Conservation (phyloP, 768 basidiomycete species). For the Russula griseocarnosa region DNA sequence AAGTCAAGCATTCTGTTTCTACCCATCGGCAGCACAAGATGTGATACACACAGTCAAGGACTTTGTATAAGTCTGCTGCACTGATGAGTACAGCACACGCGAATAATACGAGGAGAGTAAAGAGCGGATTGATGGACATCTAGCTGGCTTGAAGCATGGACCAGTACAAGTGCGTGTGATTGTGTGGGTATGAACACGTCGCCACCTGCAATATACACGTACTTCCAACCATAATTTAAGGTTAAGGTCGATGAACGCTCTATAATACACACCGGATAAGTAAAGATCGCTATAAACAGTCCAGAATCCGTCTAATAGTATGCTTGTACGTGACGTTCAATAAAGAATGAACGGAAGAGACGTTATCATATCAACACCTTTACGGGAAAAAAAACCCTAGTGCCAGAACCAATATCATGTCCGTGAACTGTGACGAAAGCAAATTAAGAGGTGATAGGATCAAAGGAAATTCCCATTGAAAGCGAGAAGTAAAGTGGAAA, state of each 20-base stretch:
- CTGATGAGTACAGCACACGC: conserved; percentile 36
- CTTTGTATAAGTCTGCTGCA: conserved; percentile 78
- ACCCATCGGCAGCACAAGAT: conserved; percentile 35
- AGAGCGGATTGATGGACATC: conserved; percentile 32
- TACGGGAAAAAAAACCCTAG: background rate
- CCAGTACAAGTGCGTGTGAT: background rate
- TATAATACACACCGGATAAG: background rate
- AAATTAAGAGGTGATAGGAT: conserved; percentile 12
- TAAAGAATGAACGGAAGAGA: background rate
- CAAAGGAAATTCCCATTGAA: conserved; percentile 6
- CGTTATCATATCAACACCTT: background rate
- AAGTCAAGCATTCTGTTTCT: conserved; percentile 26
- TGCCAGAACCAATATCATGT: background rate
- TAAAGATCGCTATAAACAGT: background rate
- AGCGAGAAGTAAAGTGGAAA: conserved; percentile 6
- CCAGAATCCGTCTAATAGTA: conserved; percentile 10
- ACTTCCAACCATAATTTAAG: conserved; percentile 5
- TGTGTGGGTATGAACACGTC: conserved; percentile 10
- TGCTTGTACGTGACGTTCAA: conserved; percentile 12
- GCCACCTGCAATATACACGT: conserved; percentile 10
- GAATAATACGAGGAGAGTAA: conserved; percentile 35
- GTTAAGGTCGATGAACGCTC: conserved; percentile 16
- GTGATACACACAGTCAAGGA: conserved; percentile 64
- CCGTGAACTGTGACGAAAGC: background rate
- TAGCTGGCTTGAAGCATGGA: conserved; percentile 24